A percentile compares a stretch with the other conserved stretches of the same genome.
These are phyloP conservation scores for Macrolepiota albuminosa DNA, from an alignment of 768 basidiomycete genomes.

Conservation along the genomic window DNA sequence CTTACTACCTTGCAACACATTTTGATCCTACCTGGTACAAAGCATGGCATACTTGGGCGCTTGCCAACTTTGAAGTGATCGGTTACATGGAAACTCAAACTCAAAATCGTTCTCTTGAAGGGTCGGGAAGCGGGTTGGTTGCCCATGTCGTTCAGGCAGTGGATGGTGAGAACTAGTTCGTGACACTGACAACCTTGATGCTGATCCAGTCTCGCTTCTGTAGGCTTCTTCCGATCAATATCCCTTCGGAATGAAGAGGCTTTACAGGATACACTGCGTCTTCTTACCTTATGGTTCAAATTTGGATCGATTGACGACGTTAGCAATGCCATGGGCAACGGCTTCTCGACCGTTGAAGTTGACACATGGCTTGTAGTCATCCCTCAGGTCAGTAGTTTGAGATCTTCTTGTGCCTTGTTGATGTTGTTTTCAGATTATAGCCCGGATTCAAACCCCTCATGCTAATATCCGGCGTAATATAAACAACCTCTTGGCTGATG, in stretches of 20 bases:
- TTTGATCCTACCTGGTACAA: conserved; percentile 98
- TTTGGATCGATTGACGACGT: conserved; percentile 90
- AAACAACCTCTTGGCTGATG: conserved; percentile 80
- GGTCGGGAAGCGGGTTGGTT: conserved; percentile 60
- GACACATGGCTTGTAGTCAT: conserved; percentile 99
- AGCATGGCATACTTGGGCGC: conserved; percentile 98
- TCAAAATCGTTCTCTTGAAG: conserved; percentile 49
- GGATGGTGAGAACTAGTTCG: conserved; percentile 52
- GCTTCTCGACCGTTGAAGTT: conserved; percentile 86
- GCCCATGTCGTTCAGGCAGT: conserved; percentile 89
- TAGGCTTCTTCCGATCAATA: conserved; percentile 95
- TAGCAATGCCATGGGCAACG: conserved; percentile 80
- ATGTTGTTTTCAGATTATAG: conserved; percentile 70
- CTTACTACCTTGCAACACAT: conserved; percentile 83
- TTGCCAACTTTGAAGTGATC: conserved; percentile 94
- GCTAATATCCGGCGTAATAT: conserved; percentile 84
- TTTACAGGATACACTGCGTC: conserved; percentile 88
- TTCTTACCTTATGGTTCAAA: conserved; percentile 97
- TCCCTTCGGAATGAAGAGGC: conserved; percentile 85
- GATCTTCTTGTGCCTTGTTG: background rate
- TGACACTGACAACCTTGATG: background rate
- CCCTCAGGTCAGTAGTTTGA: conserved; percentile 65
- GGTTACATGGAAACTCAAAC: conserved; percentile 67
- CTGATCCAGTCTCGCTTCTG: conserved; percentile 5
- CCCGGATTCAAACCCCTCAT: conserved; percentile 94